Base-by-base conservation (phyloP, 2,329 filamentous ascomycete genomes). In the Fusarium irregulare region DNA sequence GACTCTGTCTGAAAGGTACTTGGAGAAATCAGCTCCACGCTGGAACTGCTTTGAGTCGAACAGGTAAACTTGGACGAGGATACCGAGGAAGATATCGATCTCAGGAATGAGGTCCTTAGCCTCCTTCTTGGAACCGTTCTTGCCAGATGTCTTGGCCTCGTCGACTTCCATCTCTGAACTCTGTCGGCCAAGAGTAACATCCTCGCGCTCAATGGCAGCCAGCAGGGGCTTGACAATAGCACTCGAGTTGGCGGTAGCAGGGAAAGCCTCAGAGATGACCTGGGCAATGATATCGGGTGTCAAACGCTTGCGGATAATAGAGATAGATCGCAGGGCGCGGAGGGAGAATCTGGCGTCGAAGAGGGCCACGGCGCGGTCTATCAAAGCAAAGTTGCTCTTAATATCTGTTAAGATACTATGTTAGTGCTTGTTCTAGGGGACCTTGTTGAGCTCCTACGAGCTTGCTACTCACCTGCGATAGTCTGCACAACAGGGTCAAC, bases 271-370 rank as follows among this genome's bases (percentile, higher is more conserved):
- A 74, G 89, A 89, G 77, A 97, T 92, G 76, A 92, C 91, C 80
- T 93, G 90, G 53, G 91, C 88, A 73, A 98, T 86, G 73, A 97
- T 90, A 74, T 95, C 92, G 62, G 92, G 88, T 16, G 91, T 93
- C 73, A 97, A 87, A 73, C 93, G 90, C 86, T 98, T 98, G 80
- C 96, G 93, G 80, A 98, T 91, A 58, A 94, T 94, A 42, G 96
- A 97, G 83, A 98, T 97, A 75, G 94, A 97, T 76, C 96, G 92
- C 70, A 99, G 88, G 67, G 96, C 96, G 78, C 96, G 90, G 70
- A 99, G 91, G 60, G 95, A 93, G 83, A 98, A 99, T 84, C 96
- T 91, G 64, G 94, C 90, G 83, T 99, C 96, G 81, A 98, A 99
- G 76, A 97, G 89, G 71, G 91, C 87, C 71, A 99, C 95, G 72